A percentile compares a stretch with the other conserved stretches of the same genome.
Evolutionary conservation across 257 asterid genomes (phyloP).

Genomic region (Salvia hispanica): DNA sequence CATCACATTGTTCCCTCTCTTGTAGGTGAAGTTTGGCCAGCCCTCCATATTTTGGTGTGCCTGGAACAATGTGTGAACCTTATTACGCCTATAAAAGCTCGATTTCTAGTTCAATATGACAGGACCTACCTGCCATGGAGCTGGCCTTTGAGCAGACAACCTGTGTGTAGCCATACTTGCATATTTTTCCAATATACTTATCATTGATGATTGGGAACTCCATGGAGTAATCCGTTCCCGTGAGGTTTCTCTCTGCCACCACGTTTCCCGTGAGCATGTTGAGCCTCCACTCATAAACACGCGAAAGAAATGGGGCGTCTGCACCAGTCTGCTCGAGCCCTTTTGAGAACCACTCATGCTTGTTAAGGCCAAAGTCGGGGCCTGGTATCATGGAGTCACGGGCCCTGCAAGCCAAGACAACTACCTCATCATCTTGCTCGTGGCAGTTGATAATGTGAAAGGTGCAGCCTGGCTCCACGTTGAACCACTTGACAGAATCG

Average conservation of each 20-base stretch:
- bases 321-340: slow-evolving; percentile 39
- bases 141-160: slow-evolving; percentile 44
- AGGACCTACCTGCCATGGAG: slow-evolving; percentile 46
- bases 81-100: background rate
- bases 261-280: slow-evolving; percentile 51
- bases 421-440: slow-evolving; percentile 62
- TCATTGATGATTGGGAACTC: slow-evolving; percentile 70
- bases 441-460: slow-evolving; percentile 71
- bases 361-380: slow-evolving; percentile 58
- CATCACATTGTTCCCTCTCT: slow-evolving; percentile 23
- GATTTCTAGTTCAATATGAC: background rate
- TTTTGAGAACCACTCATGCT: slow-evolving; percentile 56
- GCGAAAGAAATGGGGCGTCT: slow-evolving; percentile 35
- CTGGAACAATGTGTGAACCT: slow-evolving; percentile 28
- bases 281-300: slow-evolving; percentile 69
- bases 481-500: slow-evolving; percentile 64
- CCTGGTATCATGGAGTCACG: slow-evolving; percentile 60
- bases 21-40: slow-evolving; percentile 57
- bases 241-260: slow-evolving; percentile 49
- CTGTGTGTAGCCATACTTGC: slow-evolving; percentile 58
- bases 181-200: slow-evolving; percentile 37
- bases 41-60: slow-evolving; percentile 67
- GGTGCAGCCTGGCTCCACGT: slow-evolving; percentile 55
- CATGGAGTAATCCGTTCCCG: slow-evolving; percentile 51
- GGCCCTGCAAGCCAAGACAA: slow-evolving; percentile 57